Evolutionary conservation across 805 yeast genomes (phyloP).

Genomic region (Diddensiella santjacobensis): DNA sequence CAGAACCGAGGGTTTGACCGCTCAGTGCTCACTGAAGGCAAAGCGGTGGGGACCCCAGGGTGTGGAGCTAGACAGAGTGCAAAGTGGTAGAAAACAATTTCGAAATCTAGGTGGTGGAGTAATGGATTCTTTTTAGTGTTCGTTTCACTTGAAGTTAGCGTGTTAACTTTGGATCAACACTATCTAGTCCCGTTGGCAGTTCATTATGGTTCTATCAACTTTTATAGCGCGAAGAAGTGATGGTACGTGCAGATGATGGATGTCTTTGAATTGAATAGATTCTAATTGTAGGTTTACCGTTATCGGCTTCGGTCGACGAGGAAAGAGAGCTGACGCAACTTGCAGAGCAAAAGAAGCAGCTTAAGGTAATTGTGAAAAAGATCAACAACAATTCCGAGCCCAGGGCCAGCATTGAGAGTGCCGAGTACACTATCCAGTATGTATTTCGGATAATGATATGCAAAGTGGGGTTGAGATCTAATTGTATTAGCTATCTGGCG

Average conservation of each 20-base stretch:
- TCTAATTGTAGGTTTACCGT: conserved; percentile 61
- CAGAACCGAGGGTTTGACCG: too few species aligned
- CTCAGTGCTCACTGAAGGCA: too few species aligned
- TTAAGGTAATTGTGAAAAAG: conserved; percentile 70
- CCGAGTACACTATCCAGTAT: conserved; percentile 60
- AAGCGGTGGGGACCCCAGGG: too few species aligned
- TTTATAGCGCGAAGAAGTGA: conserved; percentile 31
- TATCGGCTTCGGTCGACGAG: conserved; percentile 87
- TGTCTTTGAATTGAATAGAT: not conserved
- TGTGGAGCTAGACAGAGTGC: too few species aligned
- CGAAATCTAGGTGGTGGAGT: too few species aligned
- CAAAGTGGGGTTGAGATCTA: too few species aligned
- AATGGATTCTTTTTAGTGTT: too few species aligned
- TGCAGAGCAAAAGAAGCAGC: conserved; percentile 75
- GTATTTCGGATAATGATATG: conserved; percentile 13
- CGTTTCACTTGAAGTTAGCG: too few species aligned
- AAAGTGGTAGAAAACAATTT: too few species aligned
- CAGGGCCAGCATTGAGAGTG: conserved; percentile 80
- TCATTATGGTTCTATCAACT: conserved; percentile 33
- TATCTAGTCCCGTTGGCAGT: too few species aligned
- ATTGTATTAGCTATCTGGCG: conserved; percentile 50
- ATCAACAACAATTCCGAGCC: conserved; percentile 77
- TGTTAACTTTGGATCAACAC: too few species aligned
- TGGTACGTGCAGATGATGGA: conserved; percentile 17
- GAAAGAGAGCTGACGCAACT: conserved; percentile 54